A percentile compares a stretch with the other conserved stretches of the same genome.
phyloP scores from a whole-genome alignment of 495 filamentous ascomycete species.

The Aspergillus bridgeri region DNA sequence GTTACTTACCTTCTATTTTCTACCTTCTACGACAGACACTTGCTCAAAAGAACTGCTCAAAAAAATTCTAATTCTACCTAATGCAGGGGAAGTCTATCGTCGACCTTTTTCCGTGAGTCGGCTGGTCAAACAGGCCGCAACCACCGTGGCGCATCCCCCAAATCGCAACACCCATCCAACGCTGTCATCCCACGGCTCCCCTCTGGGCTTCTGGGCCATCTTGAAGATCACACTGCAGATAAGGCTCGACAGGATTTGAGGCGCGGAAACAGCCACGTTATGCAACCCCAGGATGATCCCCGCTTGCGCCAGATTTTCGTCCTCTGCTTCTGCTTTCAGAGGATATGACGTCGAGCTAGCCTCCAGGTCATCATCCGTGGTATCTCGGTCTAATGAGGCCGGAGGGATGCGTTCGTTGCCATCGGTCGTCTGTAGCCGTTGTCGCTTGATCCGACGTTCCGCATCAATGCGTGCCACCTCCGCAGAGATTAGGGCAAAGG shows the following conservation, averaged over 20 bases:
- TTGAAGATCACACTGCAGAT: conserved; percentile 78
- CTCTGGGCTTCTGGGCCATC: conserved; percentile 75
- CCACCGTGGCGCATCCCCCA: conserved; percentile 71
- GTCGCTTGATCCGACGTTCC: conserved; percentile 54
- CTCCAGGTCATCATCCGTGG: conserved; percentile 25
- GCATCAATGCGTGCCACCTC: conserved; percentile 79
- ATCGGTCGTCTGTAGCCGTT: conserved; percentile 21
- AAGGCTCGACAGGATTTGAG: conserved; percentile 84
- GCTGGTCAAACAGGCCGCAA: conserved; percentile 66
- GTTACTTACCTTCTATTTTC: background rate
- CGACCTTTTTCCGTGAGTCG: conserved; percentile 37
- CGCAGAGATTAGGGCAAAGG: conserved; percentile 85
- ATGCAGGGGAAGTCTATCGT: too few relatives aligned
- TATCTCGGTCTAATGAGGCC: background rate
- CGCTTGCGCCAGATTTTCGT: conserved; percentile 56
- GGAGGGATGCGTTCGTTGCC: conserved; percentile 8
- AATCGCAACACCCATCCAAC: conserved; percentile 81
- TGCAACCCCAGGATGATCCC: conserved; percentile 88
- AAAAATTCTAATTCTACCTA: too few relatives aligned
- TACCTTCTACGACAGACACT: background rate
- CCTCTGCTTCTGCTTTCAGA: conserved; percentile 17
- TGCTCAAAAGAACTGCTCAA: too few relatives aligned
- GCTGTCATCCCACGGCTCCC: conserved; percentile 76
- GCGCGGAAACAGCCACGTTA: conserved; percentile 84
- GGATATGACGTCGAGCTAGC: conserved; percentile 14